Evolutionary conservation across 768 basidiomycete species (phyloP).

Genomic region (Tubosaeta sp.): DNA sequence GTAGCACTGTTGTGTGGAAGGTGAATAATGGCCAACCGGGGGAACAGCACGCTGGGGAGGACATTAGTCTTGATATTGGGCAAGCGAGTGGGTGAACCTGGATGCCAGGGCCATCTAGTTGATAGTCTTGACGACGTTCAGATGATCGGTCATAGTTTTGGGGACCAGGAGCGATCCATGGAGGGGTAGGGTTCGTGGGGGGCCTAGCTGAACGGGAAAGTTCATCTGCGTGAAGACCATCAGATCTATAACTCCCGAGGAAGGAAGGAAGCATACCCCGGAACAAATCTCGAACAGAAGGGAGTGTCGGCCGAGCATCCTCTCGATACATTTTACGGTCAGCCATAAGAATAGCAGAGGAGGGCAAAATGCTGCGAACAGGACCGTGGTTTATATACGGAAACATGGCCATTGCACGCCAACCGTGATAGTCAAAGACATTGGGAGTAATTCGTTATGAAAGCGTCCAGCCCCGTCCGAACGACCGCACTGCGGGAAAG

Average conservation of each 20-base stretch:
- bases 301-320: constrained; percentile 53
- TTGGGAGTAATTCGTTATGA: constrained; percentile 22
- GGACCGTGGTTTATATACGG: constrained; percentile 23
- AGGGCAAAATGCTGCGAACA: constrained; percentile 1
- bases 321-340: constrained; percentile 24
- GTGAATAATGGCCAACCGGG: constrained; percentile 17
- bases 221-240: constrained; percentile 37
- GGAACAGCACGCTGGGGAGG: constrained; percentile 20
- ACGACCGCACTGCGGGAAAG: constrained; percentile 20
- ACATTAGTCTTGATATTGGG: constrained; percentile 2
- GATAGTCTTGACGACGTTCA: constrained; percentile 23
- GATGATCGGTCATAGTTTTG: constrained; percentile 22
- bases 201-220: constrained; percentile 39
- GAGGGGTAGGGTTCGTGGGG: constrained; percentile 37
- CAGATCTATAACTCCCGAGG: background rate
- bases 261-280: constrained; percentile 38
- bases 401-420: constrained; percentile 20
- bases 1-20: constrained; percentile 23
- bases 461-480: constrained; percentile 21
- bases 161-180: constrained; percentile 42
- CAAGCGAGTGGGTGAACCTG: constrained; percentile 20
- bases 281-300: constrained; percentile 68
- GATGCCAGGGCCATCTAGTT: constrained; percentile 27
- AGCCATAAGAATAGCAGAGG: constrained; percentile 26
- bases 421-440: constrained; percentile 22